phyloP scores from a whole-genome alignment of 1,284 basidiomycete genomes.

The Sanghuangporus weigelae region DNA sequence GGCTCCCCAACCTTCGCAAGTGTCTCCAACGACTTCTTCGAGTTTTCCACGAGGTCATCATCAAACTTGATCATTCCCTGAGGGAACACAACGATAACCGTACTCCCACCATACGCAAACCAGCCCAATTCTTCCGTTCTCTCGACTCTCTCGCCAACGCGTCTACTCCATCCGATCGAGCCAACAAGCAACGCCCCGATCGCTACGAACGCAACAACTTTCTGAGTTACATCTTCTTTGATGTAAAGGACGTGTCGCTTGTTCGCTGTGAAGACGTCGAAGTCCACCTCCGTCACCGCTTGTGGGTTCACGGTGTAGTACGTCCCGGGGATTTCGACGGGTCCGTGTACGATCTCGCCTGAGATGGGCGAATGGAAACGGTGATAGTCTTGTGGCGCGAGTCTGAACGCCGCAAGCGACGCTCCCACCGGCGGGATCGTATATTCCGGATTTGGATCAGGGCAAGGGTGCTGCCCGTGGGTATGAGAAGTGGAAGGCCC shows the following conservation, averaged over 20 bases:
- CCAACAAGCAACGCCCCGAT: constrained; percentile 64
- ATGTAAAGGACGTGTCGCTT: constrained; percentile 54
- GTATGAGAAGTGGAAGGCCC: constrained; percentile 8
- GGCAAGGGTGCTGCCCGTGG: neutral
- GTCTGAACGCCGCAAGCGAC: constrained; percentile 63
- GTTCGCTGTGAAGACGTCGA: constrained; percentile 75
- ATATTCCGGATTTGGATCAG: constrained; percentile 2
- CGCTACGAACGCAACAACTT: constrained; percentile 52
- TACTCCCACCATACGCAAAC: constrained; percentile 70
- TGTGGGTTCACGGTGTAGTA: constrained; percentile 76
- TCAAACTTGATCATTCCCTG: constrained; percentile 57
- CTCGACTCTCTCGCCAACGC: constrained; percentile 32
- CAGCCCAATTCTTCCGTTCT: constrained; percentile 56
- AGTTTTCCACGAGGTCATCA: constrained; percentile 58
- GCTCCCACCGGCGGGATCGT: constrained; percentile 36
- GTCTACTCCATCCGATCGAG: constrained; percentile 43
- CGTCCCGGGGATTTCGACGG: constrained; percentile 47
- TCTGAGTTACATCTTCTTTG: constrained; percentile 39
- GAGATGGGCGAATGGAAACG: constrained; percentile 79
- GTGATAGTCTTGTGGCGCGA: constrained; percentile 83
- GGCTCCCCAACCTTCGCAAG: constrained; percentile 35
- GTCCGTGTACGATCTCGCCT: constrained; percentile 44
- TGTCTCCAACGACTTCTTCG: constrained; percentile 60
- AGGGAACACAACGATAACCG: constrained; percentile 63
- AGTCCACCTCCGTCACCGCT: constrained; percentile 65